Conservation (phyloP, 208 protist genomes). For the Acanthamoeba culbertsoni region DNA sequence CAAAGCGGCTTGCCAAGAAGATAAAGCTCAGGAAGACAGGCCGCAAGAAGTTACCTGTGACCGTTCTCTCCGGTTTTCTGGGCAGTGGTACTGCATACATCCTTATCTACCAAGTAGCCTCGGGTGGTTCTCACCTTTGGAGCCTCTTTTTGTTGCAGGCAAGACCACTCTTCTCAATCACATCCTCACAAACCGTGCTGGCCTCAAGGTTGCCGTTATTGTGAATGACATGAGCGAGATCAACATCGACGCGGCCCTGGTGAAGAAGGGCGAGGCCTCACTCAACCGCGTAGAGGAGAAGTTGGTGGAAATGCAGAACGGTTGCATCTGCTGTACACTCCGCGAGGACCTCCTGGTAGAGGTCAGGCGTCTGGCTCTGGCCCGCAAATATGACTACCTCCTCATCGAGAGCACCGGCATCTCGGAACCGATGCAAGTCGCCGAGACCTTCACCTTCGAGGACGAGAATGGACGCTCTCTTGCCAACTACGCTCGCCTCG, state of each 20-base stretch:
- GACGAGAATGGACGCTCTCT: not conserved
- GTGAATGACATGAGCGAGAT: conserved; percentile 89
- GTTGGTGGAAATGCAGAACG: conserved; percentile 80
- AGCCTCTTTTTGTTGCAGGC: conserved; percentile 66
- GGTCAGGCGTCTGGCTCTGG: conserved; percentile 75
- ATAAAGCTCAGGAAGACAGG: not conserved
- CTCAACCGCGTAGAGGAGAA: conserved; percentile 76
- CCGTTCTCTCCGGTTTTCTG: conserved; percentile 81
- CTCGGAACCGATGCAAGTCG: conserved; percentile 83
- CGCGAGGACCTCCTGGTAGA: conserved; percentile 84
- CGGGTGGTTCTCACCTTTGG: not conserved
- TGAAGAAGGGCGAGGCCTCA: conserved; percentile 68
- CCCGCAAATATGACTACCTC: conserved; percentile 82
- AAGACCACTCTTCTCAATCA: conserved; percentile 86
- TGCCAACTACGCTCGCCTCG: conserved; percentile 3
- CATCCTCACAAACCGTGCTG: conserved; percentile 77
- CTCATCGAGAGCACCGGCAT: conserved; percentile 84
- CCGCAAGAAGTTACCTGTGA: conserved; percentile 72
- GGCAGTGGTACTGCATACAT: conserved; percentile 21
- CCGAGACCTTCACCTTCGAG: conserved; percentile 83
- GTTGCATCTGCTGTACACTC: conserved; percentile 88
- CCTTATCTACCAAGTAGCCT: not conserved
- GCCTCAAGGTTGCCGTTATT: conserved; percentile 77
- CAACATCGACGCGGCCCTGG: conserved; percentile 81
- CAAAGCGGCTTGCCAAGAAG: not conserved